These are phyloP conservation scores for Ceratobasidium sp. DNA, from an alignment of 1,284 basidiomycete species.

Conservation along the genomic window DNA sequence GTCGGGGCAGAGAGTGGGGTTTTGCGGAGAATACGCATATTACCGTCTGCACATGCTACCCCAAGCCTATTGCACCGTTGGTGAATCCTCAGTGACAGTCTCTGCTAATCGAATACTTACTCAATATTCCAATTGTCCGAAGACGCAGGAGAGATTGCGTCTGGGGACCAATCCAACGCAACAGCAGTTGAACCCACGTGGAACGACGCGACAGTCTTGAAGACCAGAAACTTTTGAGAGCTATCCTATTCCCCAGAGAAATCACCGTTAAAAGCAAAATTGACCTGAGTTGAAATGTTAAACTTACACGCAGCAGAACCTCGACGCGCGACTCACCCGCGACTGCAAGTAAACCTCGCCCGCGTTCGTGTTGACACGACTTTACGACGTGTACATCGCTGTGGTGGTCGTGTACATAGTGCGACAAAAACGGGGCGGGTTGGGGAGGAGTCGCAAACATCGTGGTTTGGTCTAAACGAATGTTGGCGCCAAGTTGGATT, in stretches of 20 bases:
- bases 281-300: slow-evolving; percentile 35
- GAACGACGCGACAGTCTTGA: slow-evolving; percentile 72
- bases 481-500: background rate
- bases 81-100: slow-evolving; percentile 25
- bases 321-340: slow-evolving; percentile 78
- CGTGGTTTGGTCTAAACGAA: background rate
- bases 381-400: slow-evolving; percentile 43
- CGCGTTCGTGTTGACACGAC: slow-evolving; percentile 39
- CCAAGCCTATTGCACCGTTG: slow-evolving; percentile 64
- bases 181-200: slow-evolving; percentile 77
- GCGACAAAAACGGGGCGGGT: slow-evolving; percentile 28
- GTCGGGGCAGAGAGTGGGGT: slow-evolving; percentile 20
- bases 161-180: slow-evolving; percentile 81
- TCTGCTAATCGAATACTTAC: slow-evolving; percentile 59
- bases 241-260: slow-evolving; percentile 44
- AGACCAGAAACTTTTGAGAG: slow-evolving; percentile 59
- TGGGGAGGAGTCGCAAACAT: slow-evolving; percentile 37
- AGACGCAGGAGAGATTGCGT: slow-evolving; percentile 71
- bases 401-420: slow-evolving; percentile 41
- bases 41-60: slow-evolving; percentile 74
- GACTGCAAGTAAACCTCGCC: slow-evolving; percentile 66
- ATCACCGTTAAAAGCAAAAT: slow-evolving; percentile 46
- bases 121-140: slow-evolving; percentile 73
- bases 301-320: slow-evolving; percentile 71
- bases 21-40: slow-evolving; percentile 70